Conservation (phyloP, 495 filamentous ascomycete genomes). For the Aspergillus haitiensis region DNA sequence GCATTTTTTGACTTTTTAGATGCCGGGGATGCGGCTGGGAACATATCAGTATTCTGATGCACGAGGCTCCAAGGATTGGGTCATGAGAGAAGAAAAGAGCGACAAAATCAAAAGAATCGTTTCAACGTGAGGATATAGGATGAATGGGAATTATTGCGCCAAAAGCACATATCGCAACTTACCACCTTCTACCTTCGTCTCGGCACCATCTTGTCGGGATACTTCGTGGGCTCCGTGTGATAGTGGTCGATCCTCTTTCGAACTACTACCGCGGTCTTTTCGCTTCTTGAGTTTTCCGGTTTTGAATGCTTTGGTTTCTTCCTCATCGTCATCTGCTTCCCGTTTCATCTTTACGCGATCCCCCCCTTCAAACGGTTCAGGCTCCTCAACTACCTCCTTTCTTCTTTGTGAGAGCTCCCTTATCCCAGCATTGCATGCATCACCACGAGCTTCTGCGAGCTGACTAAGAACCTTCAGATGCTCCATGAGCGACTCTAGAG, state of each 20-base stretch:
- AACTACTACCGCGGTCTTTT: slow-evolving; percentile 50
- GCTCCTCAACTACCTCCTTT: slow-evolving; percentile 59
- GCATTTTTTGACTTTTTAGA: slow-evolving; percentile 53
- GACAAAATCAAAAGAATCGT: too few relatives aligned
- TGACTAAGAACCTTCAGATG: slow-evolving; percentile 65
- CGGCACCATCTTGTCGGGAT: slow-evolving; percentile 65
- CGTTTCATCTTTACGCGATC: slow-evolving; percentile 52
- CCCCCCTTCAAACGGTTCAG: slow-evolving; percentile 41
- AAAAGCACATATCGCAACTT: slow-evolving; percentile 31
- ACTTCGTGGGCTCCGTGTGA: slow-evolving; percentile 63
- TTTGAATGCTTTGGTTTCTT: slow-evolving; percentile 46
- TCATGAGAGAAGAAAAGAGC: too few relatives aligned
- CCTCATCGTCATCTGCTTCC: slow-evolving; percentile 57
- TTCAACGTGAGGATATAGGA: background rate
- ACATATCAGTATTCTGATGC: background rate
- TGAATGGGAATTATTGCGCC: background rate
- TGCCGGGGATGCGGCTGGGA: slow-evolving; percentile 45
- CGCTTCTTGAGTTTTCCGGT: slow-evolving; percentile 51
- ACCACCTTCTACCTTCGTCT: slow-evolving; percentile 60
- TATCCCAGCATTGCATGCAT: slow-evolving; percentile 70
- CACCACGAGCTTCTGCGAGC: slow-evolving; percentile 62
- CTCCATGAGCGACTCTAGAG: slow-evolving; percentile 65
- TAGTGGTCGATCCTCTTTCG: slow-evolving; percentile 57
- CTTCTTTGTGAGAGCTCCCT: slow-evolving; percentile 63
- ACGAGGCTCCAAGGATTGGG: too few relatives aligned